These are phyloP conservation scores for Solanum bulbocastanum DNA, from an alignment of 257 asterid species.

Conservation along the genomic window DNA sequence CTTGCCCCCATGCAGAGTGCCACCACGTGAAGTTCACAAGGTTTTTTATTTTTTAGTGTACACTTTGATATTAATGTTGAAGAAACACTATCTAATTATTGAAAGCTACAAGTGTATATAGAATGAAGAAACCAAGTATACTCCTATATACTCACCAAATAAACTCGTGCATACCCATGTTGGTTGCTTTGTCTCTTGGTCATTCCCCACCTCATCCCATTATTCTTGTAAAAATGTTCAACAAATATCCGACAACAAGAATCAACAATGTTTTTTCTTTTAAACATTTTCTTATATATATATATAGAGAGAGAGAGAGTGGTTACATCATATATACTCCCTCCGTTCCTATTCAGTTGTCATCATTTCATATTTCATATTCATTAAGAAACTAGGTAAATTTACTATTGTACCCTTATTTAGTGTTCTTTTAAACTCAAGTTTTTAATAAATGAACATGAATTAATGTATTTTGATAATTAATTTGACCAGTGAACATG, in stretches of 20 bases:
- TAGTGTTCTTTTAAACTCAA: too few relatives aligned
- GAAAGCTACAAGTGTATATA: not conserved
- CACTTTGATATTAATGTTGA: not conserved
- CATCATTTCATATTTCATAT: too few relatives aligned
- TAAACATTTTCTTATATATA: too few relatives aligned
- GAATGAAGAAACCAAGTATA: not conserved
- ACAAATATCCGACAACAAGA: slow-evolving; percentile 31
- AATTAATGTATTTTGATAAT: not conserved
- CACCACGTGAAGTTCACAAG: slow-evolving; percentile 41
- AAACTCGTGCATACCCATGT: not conserved
- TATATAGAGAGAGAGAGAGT: too few relatives aligned
- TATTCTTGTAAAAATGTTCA: slow-evolving; percentile 13
- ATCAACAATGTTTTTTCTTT: not conserved
- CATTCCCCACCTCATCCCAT: slow-evolving; percentile 20
- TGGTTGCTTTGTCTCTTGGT: slow-evolving; percentile 33
- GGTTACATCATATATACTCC: not conserved
- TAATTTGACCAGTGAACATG: not conserved
- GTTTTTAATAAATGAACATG: too few relatives aligned
- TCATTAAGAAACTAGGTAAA: too few relatives aligned
- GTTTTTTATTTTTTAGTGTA: not conserved
- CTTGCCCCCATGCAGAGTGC: slow-evolving; percentile 19
- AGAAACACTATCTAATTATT: not conserved
- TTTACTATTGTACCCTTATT: too few relatives aligned
- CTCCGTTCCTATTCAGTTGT: not conserved
- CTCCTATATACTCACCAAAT: slow-evolving; percentile 10